phyloP scores from a whole-genome alignment of 2,329 filamentous ascomycete species.

The Arthrobotrys sinensis region DNA sequence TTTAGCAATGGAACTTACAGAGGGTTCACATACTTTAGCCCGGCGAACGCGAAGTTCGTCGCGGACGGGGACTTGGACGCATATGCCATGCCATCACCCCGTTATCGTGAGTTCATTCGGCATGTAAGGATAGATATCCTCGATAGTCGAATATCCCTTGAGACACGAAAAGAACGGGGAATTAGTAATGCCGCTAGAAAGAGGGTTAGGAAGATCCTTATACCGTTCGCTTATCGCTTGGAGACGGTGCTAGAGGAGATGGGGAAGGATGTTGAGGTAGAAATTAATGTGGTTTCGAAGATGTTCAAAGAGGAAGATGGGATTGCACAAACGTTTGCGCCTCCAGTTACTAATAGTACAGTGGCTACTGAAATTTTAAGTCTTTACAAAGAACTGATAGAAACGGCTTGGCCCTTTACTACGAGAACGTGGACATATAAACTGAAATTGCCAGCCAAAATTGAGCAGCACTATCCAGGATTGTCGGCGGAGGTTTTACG shows the following conservation, averaged over 20 bases:
- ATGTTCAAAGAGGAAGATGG: neutral
- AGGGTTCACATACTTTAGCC: neutral
- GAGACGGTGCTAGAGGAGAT: neutral
- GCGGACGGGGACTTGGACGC: neutral
- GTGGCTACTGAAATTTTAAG: neutral
- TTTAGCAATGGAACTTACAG: neutral
- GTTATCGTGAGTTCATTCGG: neutral
- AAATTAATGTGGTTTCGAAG: constrained; percentile 6
- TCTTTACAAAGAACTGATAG: constrained; percentile 5
- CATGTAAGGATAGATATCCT: constrained; percentile 11
- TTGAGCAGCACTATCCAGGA: neutral
- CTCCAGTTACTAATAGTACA: neutral
- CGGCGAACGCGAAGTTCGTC: neutral
- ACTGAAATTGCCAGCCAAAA: neutral
- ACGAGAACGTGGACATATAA: constrained; percentile 30
- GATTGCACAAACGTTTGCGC: neutral
- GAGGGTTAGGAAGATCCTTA: neutral
- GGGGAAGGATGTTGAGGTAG: neutral
- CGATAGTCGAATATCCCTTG: neutral
- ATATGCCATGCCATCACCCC: neutral
- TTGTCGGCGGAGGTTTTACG: neutral
- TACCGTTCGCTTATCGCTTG: neutral
- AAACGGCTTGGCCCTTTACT: constrained; percentile 19
- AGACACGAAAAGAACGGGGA: neutral
- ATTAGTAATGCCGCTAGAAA: neutral